Conservation (phyloP, 805 yeast species). For the Metschnikowia picachoensis region DNA sequence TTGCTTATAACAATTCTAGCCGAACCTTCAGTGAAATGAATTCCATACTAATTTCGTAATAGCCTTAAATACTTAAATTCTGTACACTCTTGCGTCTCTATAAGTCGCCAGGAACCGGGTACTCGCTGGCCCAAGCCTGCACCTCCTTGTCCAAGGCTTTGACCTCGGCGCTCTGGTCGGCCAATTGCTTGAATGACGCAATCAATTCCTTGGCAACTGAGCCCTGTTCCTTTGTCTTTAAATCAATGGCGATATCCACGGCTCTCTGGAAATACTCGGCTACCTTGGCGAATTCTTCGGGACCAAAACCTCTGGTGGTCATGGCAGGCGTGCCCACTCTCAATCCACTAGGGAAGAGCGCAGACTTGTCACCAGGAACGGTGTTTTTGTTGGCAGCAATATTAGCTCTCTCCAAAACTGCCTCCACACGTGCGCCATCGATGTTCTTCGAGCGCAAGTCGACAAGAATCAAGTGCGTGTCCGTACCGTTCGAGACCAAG, state of each 20-base stretch:
- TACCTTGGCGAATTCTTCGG: constrained; percentile 73
- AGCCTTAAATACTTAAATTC: too few relatives aligned
- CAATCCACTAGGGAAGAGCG: constrained; percentile 92
- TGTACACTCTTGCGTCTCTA: neutral
- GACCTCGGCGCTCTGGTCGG: constrained; percentile 60
- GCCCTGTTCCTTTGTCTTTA: constrained; percentile 60
- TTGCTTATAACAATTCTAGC: too few relatives aligned
- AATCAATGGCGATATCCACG: constrained; percentile 59
- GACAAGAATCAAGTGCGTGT: constrained; percentile 85
- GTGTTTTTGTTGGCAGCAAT: constrained; percentile 96
- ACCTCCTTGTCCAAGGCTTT: constrained; percentile 62
- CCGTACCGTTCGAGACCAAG: constrained; percentile 91
- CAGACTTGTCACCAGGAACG: constrained; percentile 94
- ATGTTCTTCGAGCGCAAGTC: constrained; percentile 74
- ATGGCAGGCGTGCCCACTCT: constrained; percentile 98
- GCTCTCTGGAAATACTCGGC: constrained; percentile 79
- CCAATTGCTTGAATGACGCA: constrained; percentile 67
- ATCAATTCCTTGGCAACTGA: constrained; percentile 55
- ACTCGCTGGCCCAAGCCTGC: constrained; percentile 64
- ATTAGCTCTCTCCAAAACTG: constrained; percentile 82
- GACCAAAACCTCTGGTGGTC: constrained; percentile 91
- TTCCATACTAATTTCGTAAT: too few relatives aligned
- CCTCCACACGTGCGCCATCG: constrained; percentile 96
- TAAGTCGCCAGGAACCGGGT: constrained; percentile 85
- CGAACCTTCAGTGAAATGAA: too few relatives aligned